Evolutionary conservation across 2,329 filamentous ascomycete species (phyloP).

Genomic region (Cytospora mali): DNA sequence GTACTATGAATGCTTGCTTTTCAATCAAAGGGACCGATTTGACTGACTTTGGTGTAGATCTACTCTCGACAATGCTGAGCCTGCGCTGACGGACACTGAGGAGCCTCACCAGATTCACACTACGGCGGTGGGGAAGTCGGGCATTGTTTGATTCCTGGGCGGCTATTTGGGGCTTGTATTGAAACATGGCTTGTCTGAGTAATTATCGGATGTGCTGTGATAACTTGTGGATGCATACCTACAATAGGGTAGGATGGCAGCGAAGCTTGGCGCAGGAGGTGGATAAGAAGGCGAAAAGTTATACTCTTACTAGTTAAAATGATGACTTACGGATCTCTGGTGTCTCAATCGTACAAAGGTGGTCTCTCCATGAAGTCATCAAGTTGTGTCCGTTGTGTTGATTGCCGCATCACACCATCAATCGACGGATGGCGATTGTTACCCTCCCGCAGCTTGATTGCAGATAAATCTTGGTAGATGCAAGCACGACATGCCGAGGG

Average conservation of each 20-base stretch:
- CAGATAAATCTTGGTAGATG: slow-evolving; percentile 1
- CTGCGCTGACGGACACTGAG: neutral
- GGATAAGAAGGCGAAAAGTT: neutral
- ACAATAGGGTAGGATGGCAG: no score
- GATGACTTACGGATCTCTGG: neutral
- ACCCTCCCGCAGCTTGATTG: slow-evolving; percentile 8
- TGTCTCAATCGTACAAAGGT: neutral
- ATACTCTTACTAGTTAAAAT: neutral
- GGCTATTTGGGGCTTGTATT: neutral
- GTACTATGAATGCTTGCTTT: neutral
- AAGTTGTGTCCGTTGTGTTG: slow-evolving; percentile 27
- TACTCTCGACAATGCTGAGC: neutral
- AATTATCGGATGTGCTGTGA: no score
- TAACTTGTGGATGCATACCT: no score
- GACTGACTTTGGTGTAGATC: slow-evolving; percentile 1
- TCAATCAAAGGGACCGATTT: no score
- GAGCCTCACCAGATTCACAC: neutral
- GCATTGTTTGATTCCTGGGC: neutral
- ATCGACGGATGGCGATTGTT: slow-evolving; percentile 3
- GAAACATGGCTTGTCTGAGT: neutral
- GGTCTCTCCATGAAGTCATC: neutral
- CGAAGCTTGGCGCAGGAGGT: neutral
- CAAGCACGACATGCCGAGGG: slow-evolving; percentile 16
- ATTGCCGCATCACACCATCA: slow-evolving; percentile 17
- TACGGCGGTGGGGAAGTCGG: neutral